A percentile compares a stretch with the other conserved stretches of the same genome.
Conservation (phyloP, 2,329 filamentous ascomycete species). For the Diplodia intermedia region DNA sequence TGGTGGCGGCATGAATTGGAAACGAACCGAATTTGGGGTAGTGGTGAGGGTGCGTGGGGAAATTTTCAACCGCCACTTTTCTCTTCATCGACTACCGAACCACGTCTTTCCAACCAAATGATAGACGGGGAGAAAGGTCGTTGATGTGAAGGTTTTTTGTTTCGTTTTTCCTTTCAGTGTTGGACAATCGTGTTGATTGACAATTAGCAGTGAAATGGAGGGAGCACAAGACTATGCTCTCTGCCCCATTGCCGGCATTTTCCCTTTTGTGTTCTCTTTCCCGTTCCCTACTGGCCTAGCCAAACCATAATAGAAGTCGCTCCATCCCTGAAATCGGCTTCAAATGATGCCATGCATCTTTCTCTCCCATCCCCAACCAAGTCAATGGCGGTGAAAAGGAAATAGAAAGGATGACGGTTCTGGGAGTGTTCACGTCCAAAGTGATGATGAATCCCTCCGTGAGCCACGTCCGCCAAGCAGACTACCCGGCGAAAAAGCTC, state of each 20-base stretch:
- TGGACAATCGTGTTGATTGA: neutral
- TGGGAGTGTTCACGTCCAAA: neutral
- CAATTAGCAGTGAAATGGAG: neutral
- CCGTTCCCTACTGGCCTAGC: neutral
- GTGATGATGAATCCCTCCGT: constrained; percentile 5
- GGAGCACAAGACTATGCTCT: constrained; percentile 29
- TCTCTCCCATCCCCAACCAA: neutral
- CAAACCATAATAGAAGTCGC: neutral
- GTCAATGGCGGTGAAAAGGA: neutral
- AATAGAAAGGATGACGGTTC: neutral
- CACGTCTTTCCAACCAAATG: neutral
- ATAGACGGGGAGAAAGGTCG: neutral
- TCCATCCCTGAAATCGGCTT: neutral
- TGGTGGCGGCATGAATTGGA: neutral
- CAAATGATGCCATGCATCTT: neutral
- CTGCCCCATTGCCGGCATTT: constrained; percentile 2
- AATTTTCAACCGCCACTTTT: neutral
- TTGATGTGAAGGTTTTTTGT: neutral
- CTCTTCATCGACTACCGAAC: neutral
- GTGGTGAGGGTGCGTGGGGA: neutral
- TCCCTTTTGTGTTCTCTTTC: neutral
- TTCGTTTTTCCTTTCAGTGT: neutral
- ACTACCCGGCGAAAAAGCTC: constrained; percentile 4
- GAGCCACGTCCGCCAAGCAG: constrained; percentile 20
- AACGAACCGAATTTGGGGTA: neutral